Percentiles rank a stretch among this genome's conserved stretches.
Conservation (phyloP, 164 flowering plant species). For the Nymphaea thermarum region DNA sequence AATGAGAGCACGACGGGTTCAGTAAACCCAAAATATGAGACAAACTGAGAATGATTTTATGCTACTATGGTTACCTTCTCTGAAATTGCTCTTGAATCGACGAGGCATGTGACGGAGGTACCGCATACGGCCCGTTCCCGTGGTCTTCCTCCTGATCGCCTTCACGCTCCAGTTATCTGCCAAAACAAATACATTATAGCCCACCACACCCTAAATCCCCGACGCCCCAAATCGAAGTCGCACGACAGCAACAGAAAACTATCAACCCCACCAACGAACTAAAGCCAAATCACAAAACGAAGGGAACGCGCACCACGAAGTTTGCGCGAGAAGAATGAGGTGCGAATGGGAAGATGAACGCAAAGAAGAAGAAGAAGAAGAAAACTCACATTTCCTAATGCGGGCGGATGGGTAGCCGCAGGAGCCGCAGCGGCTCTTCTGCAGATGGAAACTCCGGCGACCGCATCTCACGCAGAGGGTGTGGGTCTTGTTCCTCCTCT, state of each 20-base stretch:
- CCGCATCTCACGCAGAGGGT: conserved; percentile 39
- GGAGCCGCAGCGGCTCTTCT: conserved; percentile 38
- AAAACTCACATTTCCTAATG: conserved; percentile 21
- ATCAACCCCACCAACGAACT: neutral
- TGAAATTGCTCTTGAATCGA: conserved; percentile 26
- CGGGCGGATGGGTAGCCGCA: conserved; percentile 29
- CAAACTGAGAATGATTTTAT: neutral
- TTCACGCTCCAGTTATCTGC: conserved; percentile 29
- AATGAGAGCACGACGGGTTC: neutral
- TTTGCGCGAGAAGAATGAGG: neutral
- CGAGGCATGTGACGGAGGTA: conserved; percentile 22
- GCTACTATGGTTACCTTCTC: conserved; percentile 17
- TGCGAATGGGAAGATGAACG: neutral
- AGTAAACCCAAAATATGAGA: neutral
- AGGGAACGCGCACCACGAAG: too few species aligned
- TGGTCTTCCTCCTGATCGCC: conserved; percentile 26
- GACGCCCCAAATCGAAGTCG: neutral
- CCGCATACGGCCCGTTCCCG: conserved; percentile 27
- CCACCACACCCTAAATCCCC: neutral
- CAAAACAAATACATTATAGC: neutral
- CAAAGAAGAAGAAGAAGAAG: too few species aligned
- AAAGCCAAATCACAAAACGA: too few species aligned
- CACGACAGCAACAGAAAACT: neutral
- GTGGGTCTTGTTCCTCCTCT: conserved; percentile 46
- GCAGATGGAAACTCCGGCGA: conserved; percentile 39